A percentile compares a stretch with the other conserved stretches of the same genome.
These are phyloP conservation scores for Fomitopsis schrenkii DNA, from an alignment of 1,284 basidiomycete genomes.

Conservation along the genomic window DNA sequence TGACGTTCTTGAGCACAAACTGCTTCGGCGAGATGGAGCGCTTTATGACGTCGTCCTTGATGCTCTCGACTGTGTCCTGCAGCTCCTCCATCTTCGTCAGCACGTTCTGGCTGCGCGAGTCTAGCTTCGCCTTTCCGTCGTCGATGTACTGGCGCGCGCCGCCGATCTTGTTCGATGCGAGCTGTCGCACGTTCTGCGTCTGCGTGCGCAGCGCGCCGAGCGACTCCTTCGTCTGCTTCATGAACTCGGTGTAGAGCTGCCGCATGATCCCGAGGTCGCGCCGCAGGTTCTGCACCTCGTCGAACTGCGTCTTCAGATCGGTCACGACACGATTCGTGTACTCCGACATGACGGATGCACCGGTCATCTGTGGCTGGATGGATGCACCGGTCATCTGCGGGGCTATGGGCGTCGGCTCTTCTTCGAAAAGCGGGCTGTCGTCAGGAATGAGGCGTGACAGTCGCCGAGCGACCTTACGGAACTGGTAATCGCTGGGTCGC, in stretches of 20 bases:
- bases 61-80: conserved; percentile 86
- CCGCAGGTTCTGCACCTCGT: conserved; percentile 90
- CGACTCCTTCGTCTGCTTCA: conserved; percentile 85
- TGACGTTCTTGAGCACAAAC: conserved; percentile 67
- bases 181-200: conserved; percentile 81
- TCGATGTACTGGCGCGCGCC: conserved; percentile 89
- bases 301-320: conserved; percentile 89
- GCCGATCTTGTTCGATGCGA: conserved; percentile 80
- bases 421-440: conserved; percentile 22
- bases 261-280: conserved; percentile 92
- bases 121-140: conserved; percentile 87
- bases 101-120: conserved; percentile 84
- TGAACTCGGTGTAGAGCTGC: conserved; percentile 92
- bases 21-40: conserved; percentile 85
- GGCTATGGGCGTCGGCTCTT: conserved; percentile 20
- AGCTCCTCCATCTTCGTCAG: conserved; percentile 93
- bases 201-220: conserved; percentile 77
- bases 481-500: conserved; percentile 71
- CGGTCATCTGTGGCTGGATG: conserved; percentile 70
- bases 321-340: conserved; percentile 68
- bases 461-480: conserved; percentile 66
- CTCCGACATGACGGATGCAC: conserved; percentile 67
- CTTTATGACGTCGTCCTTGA: conserved; percentile 91
- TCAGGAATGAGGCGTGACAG: conserved; percentile 59
- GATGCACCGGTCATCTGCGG: conserved; percentile 66